Evolutionary conservation across 2,329 filamentous ascomycete species (phyloP).

Genomic region (Xylaria sp.): DNA sequence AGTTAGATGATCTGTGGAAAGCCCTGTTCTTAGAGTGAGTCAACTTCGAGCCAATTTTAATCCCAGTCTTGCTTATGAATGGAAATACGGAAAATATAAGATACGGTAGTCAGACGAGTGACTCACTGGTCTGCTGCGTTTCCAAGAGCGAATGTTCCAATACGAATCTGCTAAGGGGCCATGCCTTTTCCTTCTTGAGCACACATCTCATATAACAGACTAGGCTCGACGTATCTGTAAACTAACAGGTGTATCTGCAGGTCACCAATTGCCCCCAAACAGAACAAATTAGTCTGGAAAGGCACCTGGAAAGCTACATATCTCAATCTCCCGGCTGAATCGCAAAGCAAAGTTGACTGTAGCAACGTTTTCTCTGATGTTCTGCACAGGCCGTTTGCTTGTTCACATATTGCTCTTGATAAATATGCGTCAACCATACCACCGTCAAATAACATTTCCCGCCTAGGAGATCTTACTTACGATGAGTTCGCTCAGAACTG

Average conservation of each 20-base stretch:
- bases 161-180: not conserved
- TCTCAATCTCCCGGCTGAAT: slow-evolving; percentile 65
- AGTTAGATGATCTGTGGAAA: slow-evolving; percentile 91
- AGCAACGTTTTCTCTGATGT: slow-evolving; percentile 87
- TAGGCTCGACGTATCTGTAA: not conserved
- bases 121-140: slow-evolving; percentile 13
- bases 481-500: slow-evolving; percentile 80
- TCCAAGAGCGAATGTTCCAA: not conserved
- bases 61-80: slow-evolving; percentile 19
- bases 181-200: not conserved
- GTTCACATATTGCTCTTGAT: slow-evolving; percentile 77
- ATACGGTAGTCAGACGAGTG: slow-evolving; percentile 13
- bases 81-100: not conserved
- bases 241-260: slow-evolving; percentile 40
- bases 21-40: slow-evolving; percentile 85
- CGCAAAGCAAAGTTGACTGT: slow-evolving; percentile 74
- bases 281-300: slow-evolving; percentile 71
- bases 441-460: slow-evolving; percentile 74
- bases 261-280: slow-evolving; percentile 50
- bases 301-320: slow-evolving; percentile 88
- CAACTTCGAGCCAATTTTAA: slow-evolving; percentile 4
- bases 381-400: slow-evolving; percentile 89
- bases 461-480: slow-evolving; percentile 74
- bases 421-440: slow-evolving; percentile 80
- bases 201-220: not conserved